These are phyloP conservation scores for Pythium aquatile DNA, from an alignment of 352 stramenopile genomes.

Conservation along the genomic window DNA sequence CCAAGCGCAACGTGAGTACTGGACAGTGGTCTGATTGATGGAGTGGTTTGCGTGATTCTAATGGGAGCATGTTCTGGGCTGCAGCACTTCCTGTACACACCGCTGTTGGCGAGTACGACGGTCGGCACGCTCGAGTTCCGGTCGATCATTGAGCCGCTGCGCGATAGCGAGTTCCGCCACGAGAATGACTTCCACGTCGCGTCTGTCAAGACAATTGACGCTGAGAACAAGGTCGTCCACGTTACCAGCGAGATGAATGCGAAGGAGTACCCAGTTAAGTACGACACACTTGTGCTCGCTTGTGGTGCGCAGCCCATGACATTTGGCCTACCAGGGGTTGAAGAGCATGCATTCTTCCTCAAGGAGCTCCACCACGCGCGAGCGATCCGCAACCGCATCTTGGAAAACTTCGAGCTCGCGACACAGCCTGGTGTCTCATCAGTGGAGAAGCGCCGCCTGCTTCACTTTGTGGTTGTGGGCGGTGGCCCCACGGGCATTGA, in stretches of 20 bases:
- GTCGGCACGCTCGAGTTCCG: constrained; percentile 96
- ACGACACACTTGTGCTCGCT: constrained; percentile 94
- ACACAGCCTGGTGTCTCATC: constrained; percentile 81
- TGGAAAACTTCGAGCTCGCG: constrained; percentile 94
- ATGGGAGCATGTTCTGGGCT: neutral
- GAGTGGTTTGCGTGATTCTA: neutral
- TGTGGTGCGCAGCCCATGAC: constrained; percentile 94
- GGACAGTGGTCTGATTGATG: neutral
- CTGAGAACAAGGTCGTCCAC: constrained; percentile 65
- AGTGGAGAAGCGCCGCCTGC: constrained; percentile 87
- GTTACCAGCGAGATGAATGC: constrained; percentile 66
- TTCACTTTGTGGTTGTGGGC: constrained; percentile 98
- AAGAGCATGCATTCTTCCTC: constrained; percentile 95
- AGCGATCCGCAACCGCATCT: constrained; percentile 72
- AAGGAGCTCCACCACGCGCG: constrained; percentile 96
- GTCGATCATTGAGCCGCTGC: constrained; percentile 95
- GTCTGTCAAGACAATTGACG: constrained; percentile 73
- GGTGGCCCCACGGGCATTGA: constrained; percentile 94
- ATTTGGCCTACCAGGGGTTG: constrained; percentile 90
- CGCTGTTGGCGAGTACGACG: constrained; percentile 94
- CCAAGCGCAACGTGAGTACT: constrained; percentile 66
- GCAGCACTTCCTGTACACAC: constrained; percentile 98
- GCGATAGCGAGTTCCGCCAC: constrained; percentile 75
- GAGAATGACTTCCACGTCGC: constrained; percentile 77
- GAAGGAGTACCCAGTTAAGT: constrained; percentile 80